Evolutionary conservation across 2,329 filamentous ascomycete species (phyloP).

Genomic region (Cordyceps javanica): DNA sequence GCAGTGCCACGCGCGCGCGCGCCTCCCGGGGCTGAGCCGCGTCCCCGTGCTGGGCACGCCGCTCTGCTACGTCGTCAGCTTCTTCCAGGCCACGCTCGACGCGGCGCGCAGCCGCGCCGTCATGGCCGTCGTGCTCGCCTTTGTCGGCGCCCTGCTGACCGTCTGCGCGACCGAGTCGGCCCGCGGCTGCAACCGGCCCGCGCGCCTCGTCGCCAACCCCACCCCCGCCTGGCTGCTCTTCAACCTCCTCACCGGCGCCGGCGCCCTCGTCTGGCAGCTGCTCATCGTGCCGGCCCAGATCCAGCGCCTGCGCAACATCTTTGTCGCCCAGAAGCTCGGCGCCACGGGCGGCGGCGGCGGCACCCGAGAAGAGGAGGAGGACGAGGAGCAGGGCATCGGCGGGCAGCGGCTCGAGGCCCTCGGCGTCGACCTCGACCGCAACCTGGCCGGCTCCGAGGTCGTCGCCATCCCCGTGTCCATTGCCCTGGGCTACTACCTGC

Average conservation of each 20-base stretch:
- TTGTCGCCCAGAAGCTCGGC: constrained; percentile 17
- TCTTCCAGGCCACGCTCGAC: constrained; percentile 39
- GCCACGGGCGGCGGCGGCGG: background rate
- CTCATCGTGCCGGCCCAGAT: constrained; percentile 45
- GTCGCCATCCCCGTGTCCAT: constrained; percentile 49
- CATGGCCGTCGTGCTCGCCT: constrained; percentile 37
- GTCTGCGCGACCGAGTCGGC: constrained; percentile 45
- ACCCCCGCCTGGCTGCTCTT: constrained; percentile 41
- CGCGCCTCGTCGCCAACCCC: constrained; percentile 31
- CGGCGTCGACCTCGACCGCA: constrained; percentile 22
- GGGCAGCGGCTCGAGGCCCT: constrained; percentile 15
- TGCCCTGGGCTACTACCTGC: constrained; percentile 40
- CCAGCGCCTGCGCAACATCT: constrained; percentile 33
- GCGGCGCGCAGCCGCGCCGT: constrained; percentile 34
- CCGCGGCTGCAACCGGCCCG: constrained; percentile 33
- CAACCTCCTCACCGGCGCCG: constrained; percentile 43
- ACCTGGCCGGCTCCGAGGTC: constrained; percentile 45
- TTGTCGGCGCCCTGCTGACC: constrained; percentile 42
- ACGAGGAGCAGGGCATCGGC: constrained; percentile 16
- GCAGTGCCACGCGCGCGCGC: constrained; percentile 44
- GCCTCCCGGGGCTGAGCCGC: constrained; percentile 37
- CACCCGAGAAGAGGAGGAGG: too few species aligned
- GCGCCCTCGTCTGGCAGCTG: constrained; percentile 46
- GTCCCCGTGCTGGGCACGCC: constrained; percentile 40
- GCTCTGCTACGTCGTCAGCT: constrained; percentile 44